Base-by-base conservation (phyloP, 2,329 filamentous ascomycete genomes). In the Colletotrichum cuscutae region DNA sequence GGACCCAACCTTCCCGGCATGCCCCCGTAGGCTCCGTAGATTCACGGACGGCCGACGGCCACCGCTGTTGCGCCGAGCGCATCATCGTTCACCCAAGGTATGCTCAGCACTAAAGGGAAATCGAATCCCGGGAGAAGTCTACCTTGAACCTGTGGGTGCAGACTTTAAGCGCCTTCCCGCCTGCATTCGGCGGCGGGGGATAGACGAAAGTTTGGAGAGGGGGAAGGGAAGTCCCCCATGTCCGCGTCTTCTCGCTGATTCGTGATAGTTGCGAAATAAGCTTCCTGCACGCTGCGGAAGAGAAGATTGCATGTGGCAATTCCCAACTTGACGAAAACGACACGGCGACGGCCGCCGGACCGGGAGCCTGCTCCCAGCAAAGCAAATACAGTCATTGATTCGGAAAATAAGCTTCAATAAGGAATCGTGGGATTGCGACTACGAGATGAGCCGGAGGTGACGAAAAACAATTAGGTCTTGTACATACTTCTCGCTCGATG, bases 1-100 rank as follows among this genome's bases (percentile, higher is more conserved):
- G 5, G 37, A 13, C 15, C 53, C 32, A 72, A 57, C 28, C 54
- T 60, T 65, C 46, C 65, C 65, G n/a, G 65, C 62, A 72, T 19
- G 22, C 70, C 37, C 59, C 46, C 59, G 60, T 15, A 13, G 26
- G n/a, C 37, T 58, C 52, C 65, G 59, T 26, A 24, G 32, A 5
- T 35, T 64, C 42, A 70, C 58, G 35, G n/a, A 22, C 24, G 19
- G 37, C 54, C 53, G 30, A 26, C 42, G 42, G 28, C 30, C n/a
- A 22, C 13, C 15, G 22, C 24, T 19, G 12, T 11, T 28, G 22
- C 22, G 7, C 58, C 35, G 58, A n/a, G 2, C 42, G 32, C 42
- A 49, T 49, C 42, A 19, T 49, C 42, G 13, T 6, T 42, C 37
- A 12, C 32, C 11, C 32, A 35, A 12, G 32, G 11, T 35, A 49